Conservation (phyloP, 139 green algal genomes). For the Picochlorum sp. region DNA sequence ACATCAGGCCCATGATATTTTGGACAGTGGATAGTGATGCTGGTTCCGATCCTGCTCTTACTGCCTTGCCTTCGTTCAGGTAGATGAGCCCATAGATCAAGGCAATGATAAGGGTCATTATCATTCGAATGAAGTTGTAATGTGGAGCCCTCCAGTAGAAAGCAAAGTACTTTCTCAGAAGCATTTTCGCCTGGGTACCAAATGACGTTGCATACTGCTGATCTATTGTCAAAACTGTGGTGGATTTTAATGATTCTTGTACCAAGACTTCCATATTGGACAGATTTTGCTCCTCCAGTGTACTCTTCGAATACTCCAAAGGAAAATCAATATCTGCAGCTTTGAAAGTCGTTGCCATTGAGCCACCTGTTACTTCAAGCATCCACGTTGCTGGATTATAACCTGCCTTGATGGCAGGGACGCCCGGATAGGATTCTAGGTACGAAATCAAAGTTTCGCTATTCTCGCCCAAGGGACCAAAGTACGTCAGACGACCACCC, state of each 20-base stretch:
- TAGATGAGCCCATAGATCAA: constrained; percentile 34
- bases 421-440: constrained; percentile 35
- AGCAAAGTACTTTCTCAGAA: constrained; percentile 26
- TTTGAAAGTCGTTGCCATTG: constrained; percentile 23
- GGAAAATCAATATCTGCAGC: constrained; percentile 32
- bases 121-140: constrained; percentile 31
- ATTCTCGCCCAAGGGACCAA: constrained; percentile 64
- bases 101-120: constrained; percentile 33
- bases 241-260: constrained; percentile 3
- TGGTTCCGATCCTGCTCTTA: background rate
- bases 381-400: constrained; percentile 49
- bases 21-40: constrained; percentile 23
- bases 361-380: constrained; percentile 43
- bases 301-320: constrained; percentile 26
- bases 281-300: constrained; percentile 24
- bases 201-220: constrained; percentile 18
- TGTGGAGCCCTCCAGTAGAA: constrained; percentile 38
- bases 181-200: constrained; percentile 8
- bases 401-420: constrained; percentile 30
- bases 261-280: constrained; percentile 15
- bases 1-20: constrained; percentile 40
- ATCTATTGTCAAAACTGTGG: constrained; percentile 23
- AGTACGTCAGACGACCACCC: constrained; percentile 57
- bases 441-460: constrained; percentile 54
- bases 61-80: constrained; percentile 23